A percentile compares a stretch with the other conserved stretches of the same genome.
These are phyloP conservation scores for Neonectria sp. DNA, from an alignment of 2,329 filamentous ascomycete genomes.

Conservation along the genomic window DNA sequence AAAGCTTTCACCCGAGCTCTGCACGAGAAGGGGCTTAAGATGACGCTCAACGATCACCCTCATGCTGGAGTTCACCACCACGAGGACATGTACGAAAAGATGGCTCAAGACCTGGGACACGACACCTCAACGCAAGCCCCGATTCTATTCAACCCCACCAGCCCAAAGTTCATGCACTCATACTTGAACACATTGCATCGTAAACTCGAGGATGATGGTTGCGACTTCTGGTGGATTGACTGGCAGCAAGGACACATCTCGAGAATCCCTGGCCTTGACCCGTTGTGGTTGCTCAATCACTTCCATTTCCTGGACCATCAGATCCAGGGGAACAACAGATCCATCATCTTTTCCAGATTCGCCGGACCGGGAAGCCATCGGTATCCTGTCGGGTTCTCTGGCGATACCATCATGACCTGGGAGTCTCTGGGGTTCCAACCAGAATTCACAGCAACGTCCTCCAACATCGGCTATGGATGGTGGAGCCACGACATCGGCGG, in stretches of 20 bases:
- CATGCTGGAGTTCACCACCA: constrained; percentile 70
- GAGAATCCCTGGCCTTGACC: constrained; percentile 71
- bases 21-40: constrained; percentile 66
- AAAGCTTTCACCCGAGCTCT: constrained; percentile 65
- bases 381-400: constrained; percentile 76
- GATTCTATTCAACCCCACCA: constrained; percentile 70
- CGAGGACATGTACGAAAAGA: constrained; percentile 69
- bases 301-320: constrained; percentile 70
- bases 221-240: constrained; percentile 78
- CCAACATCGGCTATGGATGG: constrained; percentile 78
- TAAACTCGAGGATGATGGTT: constrained; percentile 68
- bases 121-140: constrained; percentile 65
- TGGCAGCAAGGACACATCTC: constrained; percentile 75
- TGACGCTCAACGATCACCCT: constrained; percentile 74
- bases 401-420: constrained; percentile 73
- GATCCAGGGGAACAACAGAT: constrained; percentile 48
- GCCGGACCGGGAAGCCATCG: constrained; percentile 75
- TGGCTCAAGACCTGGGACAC: constrained; percentile 66
- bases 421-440: constrained; percentile 74
- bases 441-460: constrained; percentile 76
- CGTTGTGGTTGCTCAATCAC: constrained; percentile 76
- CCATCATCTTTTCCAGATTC: constrained; percentile 73
- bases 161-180: constrained; percentile 68
- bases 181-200: constrained; percentile 72
- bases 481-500: constrained; percentile 80